Evolutionary conservation across 2,329 filamentous ascomycete species (phyloP), one percentile per base, ranked within the genome.

Genomic region (Aaosphaeria arxii): DNA sequence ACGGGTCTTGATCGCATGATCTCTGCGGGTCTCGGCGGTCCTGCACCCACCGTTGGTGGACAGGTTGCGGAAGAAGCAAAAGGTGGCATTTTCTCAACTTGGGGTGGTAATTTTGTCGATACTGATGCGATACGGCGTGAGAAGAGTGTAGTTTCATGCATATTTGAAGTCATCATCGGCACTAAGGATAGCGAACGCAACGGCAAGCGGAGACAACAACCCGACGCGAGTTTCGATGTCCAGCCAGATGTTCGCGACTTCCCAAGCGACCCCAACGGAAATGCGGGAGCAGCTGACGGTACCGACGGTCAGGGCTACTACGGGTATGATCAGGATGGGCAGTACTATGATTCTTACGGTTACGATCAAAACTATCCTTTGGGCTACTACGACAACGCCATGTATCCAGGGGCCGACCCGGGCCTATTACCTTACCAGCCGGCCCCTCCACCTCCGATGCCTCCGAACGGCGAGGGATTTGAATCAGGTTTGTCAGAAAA

Each of bases 91-190:
- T 67, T 81, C 43, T 74, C 77, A 5, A 75, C 79, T 7, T 84
- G 77, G 76, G 80, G 78, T 38, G 79, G 85, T 5, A 86, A 85
- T 51, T 89, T 96, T 52, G 81, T 95, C 39, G 91, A 96, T 57
- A 99, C 94, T 0, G 87, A 94, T 55, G 83, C 86, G 42, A 83
- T 97, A 29, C 81, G 90, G 43, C 84, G 91, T 38, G 90, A 95
- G 64, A 96, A 96, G 64, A 90, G 89, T 6, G 90, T 97, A n/a
- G 86, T 96, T 24, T 87, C 86, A 1, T 88, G 91, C 46, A 79
- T 87, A 0, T 92, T 96, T 59, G 91, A 96, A 66, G 82, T 96
- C 11, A 77, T 95, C 1, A 85, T 97, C 17, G 94, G 94, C 1
- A 96, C 91, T 0, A 81, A 81, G 33, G 91, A 99, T 67, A 92